Conservation (phyloP, 441 rosid genomes). For the Lepidium campestre region DNA sequence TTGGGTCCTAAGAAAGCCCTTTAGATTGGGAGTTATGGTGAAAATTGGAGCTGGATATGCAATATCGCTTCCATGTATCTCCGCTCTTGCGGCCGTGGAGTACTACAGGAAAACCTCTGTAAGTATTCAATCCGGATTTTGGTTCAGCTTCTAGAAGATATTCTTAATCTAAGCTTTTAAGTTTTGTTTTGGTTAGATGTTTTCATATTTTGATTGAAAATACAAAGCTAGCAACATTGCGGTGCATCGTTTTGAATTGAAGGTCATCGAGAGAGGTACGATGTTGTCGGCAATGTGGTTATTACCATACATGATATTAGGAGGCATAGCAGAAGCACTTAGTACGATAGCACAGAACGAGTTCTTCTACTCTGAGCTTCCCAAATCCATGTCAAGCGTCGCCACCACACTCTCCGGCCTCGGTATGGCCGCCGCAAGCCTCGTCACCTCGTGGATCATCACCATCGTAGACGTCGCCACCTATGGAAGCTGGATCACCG, state of each 20-base stretch:
- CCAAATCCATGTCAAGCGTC: constrained; percentile 52
- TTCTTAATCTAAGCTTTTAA: neutral
- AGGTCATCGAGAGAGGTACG: neutral
- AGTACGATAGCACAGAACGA: constrained; percentile 40
- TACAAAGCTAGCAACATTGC: neutral
- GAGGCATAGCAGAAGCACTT: constrained; percentile 46
- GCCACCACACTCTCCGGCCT: constrained; percentile 34
- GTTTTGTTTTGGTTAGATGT: neutral
- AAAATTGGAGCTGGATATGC: constrained; percentile 53
- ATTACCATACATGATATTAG: constrained; percentile 29
- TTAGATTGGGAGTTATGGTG: constrained; percentile 33
- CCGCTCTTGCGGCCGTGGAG: constrained; percentile 35
- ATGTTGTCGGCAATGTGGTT: constrained; percentile 57
- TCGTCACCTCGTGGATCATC: constrained; percentile 35
- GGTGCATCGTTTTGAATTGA: neutral
- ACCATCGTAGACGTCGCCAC: constrained; percentile 31
- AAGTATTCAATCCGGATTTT: constrained; percentile 23
- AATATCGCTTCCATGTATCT: constrained; percentile 26
- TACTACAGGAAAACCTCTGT: constrained; percentile 23
- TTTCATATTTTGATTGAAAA: neutral
- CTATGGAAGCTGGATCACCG: constrained; percentile 37
- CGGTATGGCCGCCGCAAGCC: constrained; percentile 22
- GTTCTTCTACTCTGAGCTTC: constrained; percentile 54
- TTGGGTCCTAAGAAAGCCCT: constrained; percentile 29
- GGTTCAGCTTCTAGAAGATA: neutral